Conservation (phyloP, 257 asterid genomes). For the Leptodermis oblonga region DNA sequence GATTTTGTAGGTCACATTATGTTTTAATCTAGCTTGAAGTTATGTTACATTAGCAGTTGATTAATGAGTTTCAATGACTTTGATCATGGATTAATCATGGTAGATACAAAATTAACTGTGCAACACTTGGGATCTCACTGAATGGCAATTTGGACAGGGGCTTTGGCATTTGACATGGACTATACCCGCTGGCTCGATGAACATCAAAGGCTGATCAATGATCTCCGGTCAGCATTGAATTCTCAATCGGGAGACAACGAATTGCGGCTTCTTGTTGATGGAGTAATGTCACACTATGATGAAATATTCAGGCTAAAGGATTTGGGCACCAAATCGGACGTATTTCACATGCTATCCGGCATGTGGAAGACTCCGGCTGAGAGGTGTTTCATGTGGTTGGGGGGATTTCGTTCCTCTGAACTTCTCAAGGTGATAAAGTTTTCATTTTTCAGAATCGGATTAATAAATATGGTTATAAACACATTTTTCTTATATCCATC, state of each 20-base stretch:
- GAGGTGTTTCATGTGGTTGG: constrained; percentile 97
- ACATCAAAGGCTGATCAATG: constrained; percentile 55
- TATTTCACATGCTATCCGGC: constrained; percentile 89
- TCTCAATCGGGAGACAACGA: constrained; percentile 57
- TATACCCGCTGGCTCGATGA: constrained; percentile 85
- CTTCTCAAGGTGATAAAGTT: constrained; percentile 60
- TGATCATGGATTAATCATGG: neutral
- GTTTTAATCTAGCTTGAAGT: neutral
- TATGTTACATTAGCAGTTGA: neutral
- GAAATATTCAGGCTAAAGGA: constrained; percentile 65
- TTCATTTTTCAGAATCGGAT: too few relatives aligned
- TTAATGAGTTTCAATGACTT: neutral
- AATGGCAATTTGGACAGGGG: constrained; percentile 34
- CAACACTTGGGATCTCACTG: neutral
- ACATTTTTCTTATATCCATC: neutral
- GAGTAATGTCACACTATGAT: constrained; percentile 78
- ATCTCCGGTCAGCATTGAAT: constrained; percentile 67
- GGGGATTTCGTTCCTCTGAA: constrained; percentile 90
- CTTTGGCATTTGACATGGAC: constrained; percentile 75
- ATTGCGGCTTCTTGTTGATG: constrained; percentile 61
- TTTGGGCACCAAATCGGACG: constrained; percentile 61
- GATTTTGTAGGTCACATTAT: neutral
- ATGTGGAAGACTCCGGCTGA: constrained; percentile 96
- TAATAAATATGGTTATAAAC: neutral
- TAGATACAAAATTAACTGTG: too few relatives aligned